These are phyloP conservation scores for Xylaria sp. DNA, from an alignment of 495 filamentous ascomycete genomes.

Conservation along the genomic window DNA sequence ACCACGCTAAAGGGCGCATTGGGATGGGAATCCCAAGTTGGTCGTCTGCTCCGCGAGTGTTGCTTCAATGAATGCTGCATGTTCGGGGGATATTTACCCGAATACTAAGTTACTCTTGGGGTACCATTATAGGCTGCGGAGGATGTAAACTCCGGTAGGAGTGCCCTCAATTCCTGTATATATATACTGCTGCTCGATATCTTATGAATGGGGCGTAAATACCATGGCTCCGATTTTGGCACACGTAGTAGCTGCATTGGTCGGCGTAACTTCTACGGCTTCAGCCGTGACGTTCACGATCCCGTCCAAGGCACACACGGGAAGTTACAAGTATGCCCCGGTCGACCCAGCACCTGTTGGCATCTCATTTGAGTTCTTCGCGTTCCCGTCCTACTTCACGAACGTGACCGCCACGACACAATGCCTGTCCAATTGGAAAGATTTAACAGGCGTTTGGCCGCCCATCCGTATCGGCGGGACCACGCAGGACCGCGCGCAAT, in stretches of 20 bases:
- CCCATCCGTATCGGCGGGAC: constrained; percentile 67
- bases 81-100: background rate
- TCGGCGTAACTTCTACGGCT: constrained; percentile 1
- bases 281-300: constrained; percentile 46
- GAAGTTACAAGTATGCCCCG: constrained; percentile 42
- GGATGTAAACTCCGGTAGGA: background rate
- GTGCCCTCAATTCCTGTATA: background rate
- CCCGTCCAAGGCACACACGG: constrained; percentile 40
- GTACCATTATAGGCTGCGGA: constrained; percentile 11
- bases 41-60: background rate
- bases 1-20: background rate
- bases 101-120: background rate
- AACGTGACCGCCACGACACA: constrained; percentile 61
- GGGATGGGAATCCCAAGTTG: background rate
- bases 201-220: background rate
- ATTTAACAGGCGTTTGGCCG: constrained; percentile 61
- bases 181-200: background rate
- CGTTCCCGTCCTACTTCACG: constrained; percentile 64
- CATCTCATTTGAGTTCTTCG: constrained; percentile 67
- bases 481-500: constrained; percentile 64
- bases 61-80: background rate
- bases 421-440: constrained; percentile 62
- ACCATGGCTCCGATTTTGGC: constrained; percentile 11
- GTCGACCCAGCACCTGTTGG: constrained; percentile 60
- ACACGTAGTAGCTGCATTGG: constrained; percentile 14